phyloP scores from a whole-genome alignment of 306 rosid genomes.

The Pyrus bretschneideri region DNA sequence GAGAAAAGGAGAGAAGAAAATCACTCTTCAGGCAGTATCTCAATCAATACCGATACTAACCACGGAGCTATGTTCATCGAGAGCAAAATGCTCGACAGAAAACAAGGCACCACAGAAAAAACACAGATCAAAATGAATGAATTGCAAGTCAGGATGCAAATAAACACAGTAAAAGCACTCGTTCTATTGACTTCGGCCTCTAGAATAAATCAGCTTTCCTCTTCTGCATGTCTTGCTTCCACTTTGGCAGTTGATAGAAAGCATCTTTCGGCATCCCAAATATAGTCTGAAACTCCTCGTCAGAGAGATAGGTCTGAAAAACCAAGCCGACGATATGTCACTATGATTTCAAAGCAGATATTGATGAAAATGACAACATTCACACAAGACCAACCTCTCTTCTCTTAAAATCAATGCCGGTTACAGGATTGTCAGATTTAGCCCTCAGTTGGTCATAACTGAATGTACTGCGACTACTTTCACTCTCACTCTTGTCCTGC shows the following conservation, averaged over 20 bases:
- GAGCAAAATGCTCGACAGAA: slow-evolving; percentile 41
- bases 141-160: slow-evolving; percentile 32
- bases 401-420: slow-evolving; percentile 82
- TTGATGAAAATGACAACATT: background rate
- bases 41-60: slow-evolving; percentile 55
- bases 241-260: slow-evolving; percentile 77
- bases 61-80: slow-evolving; percentile 43
- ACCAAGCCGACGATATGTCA: slow-evolving; percentile 13
- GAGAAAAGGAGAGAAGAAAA: slow-evolving; percentile 28
- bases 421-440: slow-evolving; percentile 66
- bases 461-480: slow-evolving; percentile 35
- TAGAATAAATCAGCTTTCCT: slow-evolving; percentile 81
- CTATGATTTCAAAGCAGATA: background rate
- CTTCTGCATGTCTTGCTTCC: slow-evolving; percentile 99
- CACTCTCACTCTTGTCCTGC: slow-evolving; percentile 36
- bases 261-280: slow-evolving; percentile 73
- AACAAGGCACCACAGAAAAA: slow-evolving; percentile 35
- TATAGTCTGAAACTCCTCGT: slow-evolving; percentile 58
- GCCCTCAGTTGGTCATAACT: slow-evolving; percentile 84
- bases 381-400: slow-evolving; percentile 63
- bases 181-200: slow-evolving; percentile 12
- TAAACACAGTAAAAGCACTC: slow-evolving; percentile 22
- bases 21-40: slow-evolving; percentile 70
- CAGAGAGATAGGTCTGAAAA: slow-evolving; percentile 79
- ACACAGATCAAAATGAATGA: slow-evolving; percentile 40